Conservation (phyloP, 768 basidiomycete genomes). For the Naganishia randhawae region DNA sequence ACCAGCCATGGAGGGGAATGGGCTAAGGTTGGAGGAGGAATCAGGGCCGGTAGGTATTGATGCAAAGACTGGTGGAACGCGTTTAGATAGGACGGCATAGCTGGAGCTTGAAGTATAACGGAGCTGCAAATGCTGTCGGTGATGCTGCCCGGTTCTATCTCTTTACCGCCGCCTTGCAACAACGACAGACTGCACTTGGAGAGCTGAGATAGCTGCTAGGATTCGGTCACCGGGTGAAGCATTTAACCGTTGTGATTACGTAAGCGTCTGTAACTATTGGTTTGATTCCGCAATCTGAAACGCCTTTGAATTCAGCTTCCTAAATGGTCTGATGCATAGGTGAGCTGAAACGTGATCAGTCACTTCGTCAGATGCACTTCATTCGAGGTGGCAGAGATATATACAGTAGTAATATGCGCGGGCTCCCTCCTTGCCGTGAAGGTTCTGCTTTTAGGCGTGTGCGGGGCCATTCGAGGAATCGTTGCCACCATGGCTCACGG, state of each 20-base stretch:
- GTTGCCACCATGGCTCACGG: background rate
- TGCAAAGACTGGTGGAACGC: slow-evolving; percentile 1
- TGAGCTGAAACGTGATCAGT: background rate
- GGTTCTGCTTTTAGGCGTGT: no score
- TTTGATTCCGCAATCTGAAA: slow-evolving; percentile 21
- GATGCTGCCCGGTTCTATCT: no score
- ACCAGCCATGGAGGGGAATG: background rate
- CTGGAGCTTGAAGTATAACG: background rate
- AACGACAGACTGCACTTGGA: no score
- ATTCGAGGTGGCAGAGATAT: no score
- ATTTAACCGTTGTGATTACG: background rate
- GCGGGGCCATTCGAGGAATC: background rate
- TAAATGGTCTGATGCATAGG: background rate
- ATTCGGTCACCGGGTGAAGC: background rate
- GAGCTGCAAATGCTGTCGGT: no score
- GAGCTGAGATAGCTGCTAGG: no score
- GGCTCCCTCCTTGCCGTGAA: background rate
- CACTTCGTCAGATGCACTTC: no score
- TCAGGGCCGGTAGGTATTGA: background rate
- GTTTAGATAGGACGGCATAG: slow-evolving; percentile 7
- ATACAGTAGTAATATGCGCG: background rate
- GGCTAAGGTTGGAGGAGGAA: background rate
- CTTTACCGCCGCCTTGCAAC: no score
- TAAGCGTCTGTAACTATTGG: background rate
- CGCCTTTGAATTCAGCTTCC: background rate